These are phyloP conservation scores for Phytophthora sp. DNA, from an alignment of 352 stramenopile genomes.

Conservation along the genomic window DNA sequence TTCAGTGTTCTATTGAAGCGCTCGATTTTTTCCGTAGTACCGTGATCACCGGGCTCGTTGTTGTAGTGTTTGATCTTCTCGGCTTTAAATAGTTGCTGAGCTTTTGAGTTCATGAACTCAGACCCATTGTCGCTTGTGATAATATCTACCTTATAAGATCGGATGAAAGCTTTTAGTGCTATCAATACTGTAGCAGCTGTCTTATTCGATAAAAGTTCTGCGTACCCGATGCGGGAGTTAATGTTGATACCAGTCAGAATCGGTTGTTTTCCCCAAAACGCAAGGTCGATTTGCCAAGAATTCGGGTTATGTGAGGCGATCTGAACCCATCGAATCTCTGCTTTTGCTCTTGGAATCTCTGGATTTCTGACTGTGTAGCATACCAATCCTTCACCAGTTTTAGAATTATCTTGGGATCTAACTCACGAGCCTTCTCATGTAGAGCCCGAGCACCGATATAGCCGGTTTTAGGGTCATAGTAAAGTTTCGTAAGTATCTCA, in stretches of 20 bases:
- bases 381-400: slow-evolving; percentile 33
- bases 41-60: no score
- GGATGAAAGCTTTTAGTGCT: slow-evolving; percentile 33
- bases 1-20: slow-evolving; percentile 6
- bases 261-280: slow-evolving; percentile 14
- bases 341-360: slow-evolving; percentile 28
- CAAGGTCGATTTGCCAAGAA: slow-evolving; percentile 16
- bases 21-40: neutral
- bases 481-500: slow-evolving; percentile 19
- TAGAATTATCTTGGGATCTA: slow-evolving; percentile 13
- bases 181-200: slow-evolving; percentile 20
- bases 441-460: slow-evolving; percentile 22
- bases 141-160: slow-evolving; percentile 26
- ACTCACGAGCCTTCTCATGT: slow-evolving; percentile 27
- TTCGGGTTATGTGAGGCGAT: slow-evolving; percentile 15
- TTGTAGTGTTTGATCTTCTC: no score
- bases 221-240: slow-evolving; percentile 38
- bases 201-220: slow-evolving; percentile 40
- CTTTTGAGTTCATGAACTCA: slow-evolving; percentile 37
- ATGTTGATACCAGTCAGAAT: slow-evolving; percentile 41
- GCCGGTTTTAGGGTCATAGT: slow-evolving; percentile 32
- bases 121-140: slow-evolving; percentile 39
- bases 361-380: slow-evolving; percentile 12
- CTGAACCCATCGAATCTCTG: neutral
- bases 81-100: no score